Conservation (phyloP, 2,329 filamentous ascomycete genomes). For the Parastagonospora avenae region DNA sequence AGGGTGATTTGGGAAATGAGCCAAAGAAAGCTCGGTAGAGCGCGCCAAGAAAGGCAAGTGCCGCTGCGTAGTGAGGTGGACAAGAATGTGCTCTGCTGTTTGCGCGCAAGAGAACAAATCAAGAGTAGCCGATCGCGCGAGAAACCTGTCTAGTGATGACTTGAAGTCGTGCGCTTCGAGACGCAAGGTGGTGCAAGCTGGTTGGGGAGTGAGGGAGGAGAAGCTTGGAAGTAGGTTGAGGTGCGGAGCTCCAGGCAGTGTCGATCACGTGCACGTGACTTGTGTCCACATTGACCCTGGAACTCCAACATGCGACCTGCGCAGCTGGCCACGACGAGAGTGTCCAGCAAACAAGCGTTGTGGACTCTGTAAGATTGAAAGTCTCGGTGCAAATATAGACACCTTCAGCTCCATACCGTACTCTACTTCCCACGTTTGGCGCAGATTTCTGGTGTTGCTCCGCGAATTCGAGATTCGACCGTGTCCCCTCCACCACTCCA, state of each 20-base stretch:
- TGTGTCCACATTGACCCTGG: conserved; percentile 29
- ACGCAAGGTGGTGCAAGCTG: too few relatives aligned
- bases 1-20: conserved; percentile 14
- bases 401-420: too few relatives aligned
- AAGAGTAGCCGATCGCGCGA: too few relatives aligned
- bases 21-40: conserved; percentile 15
- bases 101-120: too few relatives aligned
- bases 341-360: conserved; percentile 5
- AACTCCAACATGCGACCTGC: conserved; percentile 26
- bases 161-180: too few relatives aligned
- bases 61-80: background rate
- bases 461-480: conserved; percentile 15
- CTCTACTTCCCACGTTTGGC: conserved; percentile 1
- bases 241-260: conserved; percentile 20
- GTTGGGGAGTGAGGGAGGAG: background rate
- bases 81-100: conserved; percentile 1
- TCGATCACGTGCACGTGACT: conserved; percentile 22
- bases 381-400: background rate
- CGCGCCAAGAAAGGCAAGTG: conserved; percentile 9
- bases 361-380: conserved; percentile 1
- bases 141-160: too few relatives aligned
- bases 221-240: conserved; percentile 2
- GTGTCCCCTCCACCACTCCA: conserved; percentile 23
- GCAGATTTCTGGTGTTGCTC: conserved; percentile 4
- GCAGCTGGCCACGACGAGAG: conserved; percentile 1